A percentile compares a stretch with the other conserved stretches of the same genome.
Evolutionary conservation across 2,329 filamentous ascomycete species (phyloP).

Genomic region (Dissoconium aciculare): DNA sequence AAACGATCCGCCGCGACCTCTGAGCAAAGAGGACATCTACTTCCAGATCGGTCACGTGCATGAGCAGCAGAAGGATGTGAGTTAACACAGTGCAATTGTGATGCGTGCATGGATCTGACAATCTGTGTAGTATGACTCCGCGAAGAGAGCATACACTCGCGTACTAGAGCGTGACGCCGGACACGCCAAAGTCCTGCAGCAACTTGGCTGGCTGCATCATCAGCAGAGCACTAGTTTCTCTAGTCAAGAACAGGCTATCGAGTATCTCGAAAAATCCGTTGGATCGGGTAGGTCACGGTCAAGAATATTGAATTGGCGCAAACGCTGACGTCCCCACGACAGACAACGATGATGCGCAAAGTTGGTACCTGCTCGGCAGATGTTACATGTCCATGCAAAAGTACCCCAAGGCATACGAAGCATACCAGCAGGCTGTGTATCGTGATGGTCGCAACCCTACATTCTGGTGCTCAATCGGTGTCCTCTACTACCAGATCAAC

Average conservation of each 20-base stretch:
- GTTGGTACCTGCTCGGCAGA: slow-evolving; percentile 92
- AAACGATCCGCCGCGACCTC: slow-evolving; percentile 71
- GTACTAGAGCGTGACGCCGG: slow-evolving; percentile 90
- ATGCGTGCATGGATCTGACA: not conserved
- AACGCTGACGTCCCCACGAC: slow-evolving; percentile 15
- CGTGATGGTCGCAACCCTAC: slow-evolving; percentile 94
- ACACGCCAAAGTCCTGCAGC: slow-evolving; percentile 94
- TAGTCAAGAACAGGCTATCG: slow-evolving; percentile 90
- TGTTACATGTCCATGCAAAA: slow-evolving; percentile 99
- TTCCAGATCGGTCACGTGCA: slow-evolving; percentile 99
- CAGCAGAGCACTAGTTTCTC: slow-evolving; percentile 84
- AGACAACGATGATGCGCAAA: slow-evolving; percentile 93
- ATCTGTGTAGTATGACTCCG: slow-evolving; percentile 69
- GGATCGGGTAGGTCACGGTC: slow-evolving; percentile 53
- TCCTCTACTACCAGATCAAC: slow-evolving; percentile 98
- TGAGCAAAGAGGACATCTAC: slow-evolving; percentile 98
- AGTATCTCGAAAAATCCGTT: slow-evolving; percentile 94
- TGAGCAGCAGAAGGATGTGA: slow-evolving; percentile 95
- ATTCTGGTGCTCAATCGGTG: slow-evolving; percentile 98
- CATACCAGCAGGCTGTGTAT: slow-evolving; percentile 96
- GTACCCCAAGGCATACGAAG: slow-evolving; percentile 95
- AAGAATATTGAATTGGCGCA: not conserved
- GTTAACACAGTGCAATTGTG: slow-evolving; percentile 24
- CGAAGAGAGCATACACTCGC: slow-evolving; percentile 80
- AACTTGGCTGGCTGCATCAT: slow-evolving; percentile 94